These are phyloP conservation scores for Podosphaera leucotricha DNA, from an alignment of 2,329 filamentous ascomycete species.

Conservation along the genomic window DNA sequence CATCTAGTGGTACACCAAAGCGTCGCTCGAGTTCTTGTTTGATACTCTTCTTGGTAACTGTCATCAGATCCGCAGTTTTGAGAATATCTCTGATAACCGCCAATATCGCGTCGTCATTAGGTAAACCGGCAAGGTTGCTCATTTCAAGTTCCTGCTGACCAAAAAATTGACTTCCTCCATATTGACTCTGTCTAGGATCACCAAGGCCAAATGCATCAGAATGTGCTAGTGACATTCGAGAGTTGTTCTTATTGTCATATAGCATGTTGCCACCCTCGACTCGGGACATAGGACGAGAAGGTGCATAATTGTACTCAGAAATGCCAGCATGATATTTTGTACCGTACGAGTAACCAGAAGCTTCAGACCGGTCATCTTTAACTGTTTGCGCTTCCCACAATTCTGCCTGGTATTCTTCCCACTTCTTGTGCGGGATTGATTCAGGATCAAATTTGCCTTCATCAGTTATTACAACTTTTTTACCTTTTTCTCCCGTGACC, in stretches of 20 bases:
- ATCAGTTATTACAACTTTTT: slow-evolving; percentile 80
- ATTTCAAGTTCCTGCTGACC: slow-evolving; percentile 45
- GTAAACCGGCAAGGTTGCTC: slow-evolving; percentile 46
- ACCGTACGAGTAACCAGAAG: slow-evolving; percentile 84
- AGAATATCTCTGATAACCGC: slow-evolving; percentile 90
- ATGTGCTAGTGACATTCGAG: slow-evolving; percentile 58
- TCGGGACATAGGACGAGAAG: slow-evolving; percentile 25
- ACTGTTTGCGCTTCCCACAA: slow-evolving; percentile 74
- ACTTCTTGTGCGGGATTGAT: slow-evolving; percentile 90
- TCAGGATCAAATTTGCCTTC: slow-evolving; percentile 93
- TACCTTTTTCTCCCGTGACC: slow-evolving; percentile 78
- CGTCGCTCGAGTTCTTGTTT: slow-evolving; percentile 79
- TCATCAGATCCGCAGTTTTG: slow-evolving; percentile 83
- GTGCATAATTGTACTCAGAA: slow-evolving; percentile 47
- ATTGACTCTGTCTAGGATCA: slow-evolving; percentile 21
- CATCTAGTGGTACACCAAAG: slow-evolving; percentile 68
- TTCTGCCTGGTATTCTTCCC: slow-evolving; percentile 97
- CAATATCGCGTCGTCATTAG: slow-evolving; percentile 70
- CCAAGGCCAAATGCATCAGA: slow-evolving; percentile 32
- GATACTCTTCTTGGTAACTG: slow-evolving; percentile 93
- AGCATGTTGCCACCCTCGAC: slow-evolving; percentile 10
- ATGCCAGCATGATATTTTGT: slow-evolving; percentile 43
- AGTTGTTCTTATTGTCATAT: slow-evolving; percentile 20
- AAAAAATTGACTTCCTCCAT: slow-evolving; percentile 25
- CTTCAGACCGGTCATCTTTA: slow-evolving; percentile 59